Evolutionary conservation across 2,329 filamentous ascomycete genomes (phyloP).

Genomic region (Neodidymelliopsis sp.): DNA sequence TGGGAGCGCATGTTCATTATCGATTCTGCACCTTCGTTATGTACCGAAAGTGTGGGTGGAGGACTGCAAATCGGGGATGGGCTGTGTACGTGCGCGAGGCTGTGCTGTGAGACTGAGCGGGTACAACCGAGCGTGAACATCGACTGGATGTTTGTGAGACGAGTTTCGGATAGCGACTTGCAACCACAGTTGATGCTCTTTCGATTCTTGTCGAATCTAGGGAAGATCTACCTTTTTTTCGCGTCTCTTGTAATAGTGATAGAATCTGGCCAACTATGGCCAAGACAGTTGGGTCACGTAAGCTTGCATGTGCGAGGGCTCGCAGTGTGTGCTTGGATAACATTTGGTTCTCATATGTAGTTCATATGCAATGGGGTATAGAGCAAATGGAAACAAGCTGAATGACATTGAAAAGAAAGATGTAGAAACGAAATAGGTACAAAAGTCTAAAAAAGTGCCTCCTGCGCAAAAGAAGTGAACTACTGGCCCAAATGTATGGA

Average conservation of each 20-base stretch:
- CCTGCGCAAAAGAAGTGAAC: not conserved
- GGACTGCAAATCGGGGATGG: constrained; percentile 4
- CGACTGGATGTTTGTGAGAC: constrained; percentile 1
- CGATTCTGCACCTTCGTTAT: not conserved
- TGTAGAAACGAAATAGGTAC: constrained; percentile 23
- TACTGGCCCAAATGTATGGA: not conserved
- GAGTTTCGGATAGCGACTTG: constrained; percentile 4
- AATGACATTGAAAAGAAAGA: constrained; percentile 27
- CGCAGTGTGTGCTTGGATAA: not conserved
- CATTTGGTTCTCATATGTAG: not conserved
- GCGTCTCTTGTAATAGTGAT: too few relatives aligned
- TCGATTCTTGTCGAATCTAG: not conserved
- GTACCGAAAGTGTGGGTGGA: not conserved
- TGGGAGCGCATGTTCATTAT: not conserved
- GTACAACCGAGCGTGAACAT: constrained; percentile 6
- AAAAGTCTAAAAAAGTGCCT: constrained; percentile 21
- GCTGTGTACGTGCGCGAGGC: constrained; percentile 25
- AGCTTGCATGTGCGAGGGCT: not conserved
- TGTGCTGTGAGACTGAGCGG: constrained; percentile 14
- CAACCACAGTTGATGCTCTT: constrained; percentile 7
- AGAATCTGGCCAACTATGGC: not conserved
- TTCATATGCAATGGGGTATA: constrained; percentile 6
- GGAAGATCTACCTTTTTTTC: not conserved
- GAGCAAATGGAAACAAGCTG: not conserved
- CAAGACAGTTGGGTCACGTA: not conserved